Conservation (phyloP, 208 protist genomes). For the Vickermania spadyakhi region DNA sequence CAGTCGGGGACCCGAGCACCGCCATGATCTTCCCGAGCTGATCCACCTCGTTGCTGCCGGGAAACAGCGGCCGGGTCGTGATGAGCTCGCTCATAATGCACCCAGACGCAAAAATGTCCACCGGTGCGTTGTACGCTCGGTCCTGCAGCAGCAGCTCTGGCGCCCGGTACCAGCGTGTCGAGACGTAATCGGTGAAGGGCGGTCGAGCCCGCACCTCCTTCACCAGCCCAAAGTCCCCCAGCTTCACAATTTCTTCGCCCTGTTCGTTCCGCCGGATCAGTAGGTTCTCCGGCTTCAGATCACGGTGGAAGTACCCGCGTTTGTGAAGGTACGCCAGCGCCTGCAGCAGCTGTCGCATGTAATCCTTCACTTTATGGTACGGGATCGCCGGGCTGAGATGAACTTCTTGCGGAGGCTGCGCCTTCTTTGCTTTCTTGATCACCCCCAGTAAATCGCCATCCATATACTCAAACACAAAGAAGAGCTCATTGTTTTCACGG, state of each 20-base stretch:
- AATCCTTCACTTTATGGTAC: slow-evolving; percentile 83
- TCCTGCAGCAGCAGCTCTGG: slow-evolving; percentile 97
- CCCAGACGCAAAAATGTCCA: slow-evolving; percentile 94
- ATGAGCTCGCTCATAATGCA: slow-evolving; percentile 98
- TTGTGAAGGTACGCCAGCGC: slow-evolving; percentile 95
- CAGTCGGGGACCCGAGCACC: slow-evolving; percentile 69
- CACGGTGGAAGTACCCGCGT: slow-evolving; percentile 94
- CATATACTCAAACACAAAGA: slow-evolving; percentile 97
- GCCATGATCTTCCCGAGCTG: slow-evolving; percentile 78
- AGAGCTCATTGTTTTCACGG: slow-evolving; percentile 94
- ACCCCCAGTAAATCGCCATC: slow-evolving; percentile 94
- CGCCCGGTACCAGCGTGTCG: slow-evolving; percentile 98
- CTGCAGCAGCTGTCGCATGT: slow-evolving; percentile 91
- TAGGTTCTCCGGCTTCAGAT: slow-evolving; percentile 98
- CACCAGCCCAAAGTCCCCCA: slow-evolving; percentile 91
- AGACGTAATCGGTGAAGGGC: slow-evolving; percentile 94
- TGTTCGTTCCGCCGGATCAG: slow-evolving; percentile 50
- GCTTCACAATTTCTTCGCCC: slow-evolving; percentile 87
- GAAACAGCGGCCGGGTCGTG: slow-evolving; percentile 95
- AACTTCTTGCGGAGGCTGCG: slow-evolving; percentile 13
- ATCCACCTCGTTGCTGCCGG: slow-evolving; percentile 75
- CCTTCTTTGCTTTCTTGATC: slow-evolving; percentile 91
- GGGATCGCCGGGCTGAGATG: slow-evolving; percentile 41
- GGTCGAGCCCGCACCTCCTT: slow-evolving; percentile 45
- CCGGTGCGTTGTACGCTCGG: slow-evolving; percentile 88